These are phyloP conservation scores for Mucor circinelloides DNA, from an alignment of 371 early-diverging fungal species.

Conservation along the genomic window DNA sequence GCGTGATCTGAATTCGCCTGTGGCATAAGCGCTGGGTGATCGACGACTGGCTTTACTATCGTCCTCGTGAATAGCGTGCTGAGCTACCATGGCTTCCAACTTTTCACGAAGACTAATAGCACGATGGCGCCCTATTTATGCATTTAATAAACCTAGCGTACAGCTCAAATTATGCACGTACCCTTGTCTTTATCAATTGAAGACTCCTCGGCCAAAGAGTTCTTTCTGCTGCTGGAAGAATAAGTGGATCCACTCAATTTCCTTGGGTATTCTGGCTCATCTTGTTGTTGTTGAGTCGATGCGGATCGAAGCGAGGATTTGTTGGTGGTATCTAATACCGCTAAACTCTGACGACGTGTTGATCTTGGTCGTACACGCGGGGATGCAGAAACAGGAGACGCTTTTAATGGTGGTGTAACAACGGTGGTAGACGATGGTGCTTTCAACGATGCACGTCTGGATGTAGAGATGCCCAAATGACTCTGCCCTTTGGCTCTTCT, in stretches of 20 bases:
- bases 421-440: constrained; percentile 5
- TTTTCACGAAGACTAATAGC: constrained; percentile 32
- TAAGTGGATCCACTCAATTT: constrained; percentile 14
- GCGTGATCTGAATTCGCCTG: background rate
- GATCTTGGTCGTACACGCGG: constrained; percentile 27
- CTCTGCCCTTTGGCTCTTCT: constrained; percentile 23
- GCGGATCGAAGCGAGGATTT: background rate
- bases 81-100: constrained; percentile 38
- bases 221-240: constrained; percentile 20
- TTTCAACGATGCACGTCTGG: constrained; percentile 19
- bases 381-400: constrained; percentile 19
- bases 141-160: background rate
- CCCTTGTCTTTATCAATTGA: constrained; percentile 13
- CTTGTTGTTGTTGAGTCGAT: background rate
- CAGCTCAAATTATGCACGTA: background rate
- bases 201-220: constrained; percentile 17
- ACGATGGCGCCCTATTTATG: constrained; percentile 10
- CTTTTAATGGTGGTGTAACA: constrained; percentile 15
- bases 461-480: constrained; percentile 18
- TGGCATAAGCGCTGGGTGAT: background rate
- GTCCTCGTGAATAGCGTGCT: constrained; percentile 30
- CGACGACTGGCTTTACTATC: background rate
- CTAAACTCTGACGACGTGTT: constrained; percentile 20
- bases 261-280: background rate
- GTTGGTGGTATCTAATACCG: background rate